These are phyloP conservation scores for Metarhizium brunneum DNA, from an alignment of 2,329 filamentous ascomycete species.

Conservation along the genomic window DNA sequence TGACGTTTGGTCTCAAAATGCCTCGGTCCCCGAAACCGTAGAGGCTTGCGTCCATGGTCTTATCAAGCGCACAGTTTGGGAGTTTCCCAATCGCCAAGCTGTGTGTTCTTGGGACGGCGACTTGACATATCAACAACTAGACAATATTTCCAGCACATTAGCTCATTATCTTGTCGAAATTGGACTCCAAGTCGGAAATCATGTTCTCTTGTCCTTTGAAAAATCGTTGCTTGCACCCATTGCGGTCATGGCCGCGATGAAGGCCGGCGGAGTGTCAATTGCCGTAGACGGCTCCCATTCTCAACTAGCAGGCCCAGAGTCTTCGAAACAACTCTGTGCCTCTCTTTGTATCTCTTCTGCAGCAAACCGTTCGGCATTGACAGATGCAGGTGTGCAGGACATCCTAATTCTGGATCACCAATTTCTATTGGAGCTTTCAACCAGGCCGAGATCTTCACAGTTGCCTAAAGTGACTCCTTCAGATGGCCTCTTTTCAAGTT, in stretches of 20 bases:
- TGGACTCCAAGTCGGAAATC: neutral
- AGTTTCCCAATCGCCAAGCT: neutral
- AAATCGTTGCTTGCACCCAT: conserved; percentile 15
- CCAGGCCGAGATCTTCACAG: neutral
- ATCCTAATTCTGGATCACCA: neutral
- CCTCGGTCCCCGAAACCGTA: neutral
- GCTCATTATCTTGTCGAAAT: neutral
- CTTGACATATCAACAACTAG: conserved; percentile 4
- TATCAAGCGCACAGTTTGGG: conserved; percentile 1
- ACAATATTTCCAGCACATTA: conserved; percentile 1
- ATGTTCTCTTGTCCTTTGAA: conserved; percentile 9
- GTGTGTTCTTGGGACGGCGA: conserved; percentile 6
- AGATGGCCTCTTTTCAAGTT: neutral
- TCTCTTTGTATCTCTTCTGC: neutral
- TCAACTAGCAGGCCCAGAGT: neutral
- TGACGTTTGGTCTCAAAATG: neutral
- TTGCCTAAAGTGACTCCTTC: conserved; percentile 3
- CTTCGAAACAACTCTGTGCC: neutral
- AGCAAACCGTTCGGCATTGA: neutral
- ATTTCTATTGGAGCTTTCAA: neutral
- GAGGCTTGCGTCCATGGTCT: conserved; percentile 5
- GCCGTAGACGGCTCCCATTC: conserved; percentile 7
- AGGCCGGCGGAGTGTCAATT: conserved; percentile 15
- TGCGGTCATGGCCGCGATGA: conserved; percentile 15
- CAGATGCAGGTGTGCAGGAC: neutral